phyloP scores from a whole-genome alignment of 345 rosid species.

The Boechera stricta region DNA sequence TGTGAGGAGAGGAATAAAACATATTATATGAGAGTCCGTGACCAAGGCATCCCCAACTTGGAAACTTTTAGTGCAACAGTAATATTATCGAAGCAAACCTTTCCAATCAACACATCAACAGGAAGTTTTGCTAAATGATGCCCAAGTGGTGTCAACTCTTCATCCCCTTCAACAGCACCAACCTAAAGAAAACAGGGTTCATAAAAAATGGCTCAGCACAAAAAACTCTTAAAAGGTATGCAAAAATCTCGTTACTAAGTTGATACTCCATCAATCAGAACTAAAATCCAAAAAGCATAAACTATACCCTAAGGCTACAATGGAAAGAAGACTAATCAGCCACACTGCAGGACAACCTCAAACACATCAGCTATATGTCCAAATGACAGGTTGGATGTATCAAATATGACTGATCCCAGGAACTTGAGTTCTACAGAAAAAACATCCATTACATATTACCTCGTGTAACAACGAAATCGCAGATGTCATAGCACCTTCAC shows the following conservation, averaged over 20 bases:
- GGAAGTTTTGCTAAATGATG: slow-evolving; percentile 95
- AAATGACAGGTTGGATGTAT: slow-evolving; percentile 14
- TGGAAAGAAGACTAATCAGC: neutral
- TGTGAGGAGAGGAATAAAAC: slow-evolving; percentile 14
- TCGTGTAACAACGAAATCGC: slow-evolving; percentile 83
- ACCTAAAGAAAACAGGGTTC: slow-evolving; percentile 58
- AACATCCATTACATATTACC: slow-evolving; percentile 49
- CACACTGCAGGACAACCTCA: slow-evolving; percentile 17
- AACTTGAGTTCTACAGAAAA: neutral
- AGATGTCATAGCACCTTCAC: slow-evolving; percentile 78
- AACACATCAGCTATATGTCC: slow-evolving; percentile 25
- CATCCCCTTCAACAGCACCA: slow-evolving; percentile 88
- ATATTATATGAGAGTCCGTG: neutral
- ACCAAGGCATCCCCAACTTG: neutral
- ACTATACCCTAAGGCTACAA: slow-evolving; percentile 8
- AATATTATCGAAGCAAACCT: slow-evolving; percentile 53
- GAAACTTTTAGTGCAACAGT: neutral
- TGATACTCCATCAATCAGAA: neutral
- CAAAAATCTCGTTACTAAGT: slow-evolving; percentile 5
- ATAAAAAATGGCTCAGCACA: slow-evolving; percentile 20
- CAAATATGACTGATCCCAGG: slow-evolving; percentile 15
- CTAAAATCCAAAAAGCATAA: slow-evolving; percentile 4
- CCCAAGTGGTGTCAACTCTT: slow-evolving; percentile 92
- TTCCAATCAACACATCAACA: slow-evolving; percentile 87
- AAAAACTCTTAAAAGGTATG: slow-evolving; percentile 9